Conservation (phyloP, 2,329 filamentous ascomycete species). For the Ascosphaera pollenicola region DNA sequence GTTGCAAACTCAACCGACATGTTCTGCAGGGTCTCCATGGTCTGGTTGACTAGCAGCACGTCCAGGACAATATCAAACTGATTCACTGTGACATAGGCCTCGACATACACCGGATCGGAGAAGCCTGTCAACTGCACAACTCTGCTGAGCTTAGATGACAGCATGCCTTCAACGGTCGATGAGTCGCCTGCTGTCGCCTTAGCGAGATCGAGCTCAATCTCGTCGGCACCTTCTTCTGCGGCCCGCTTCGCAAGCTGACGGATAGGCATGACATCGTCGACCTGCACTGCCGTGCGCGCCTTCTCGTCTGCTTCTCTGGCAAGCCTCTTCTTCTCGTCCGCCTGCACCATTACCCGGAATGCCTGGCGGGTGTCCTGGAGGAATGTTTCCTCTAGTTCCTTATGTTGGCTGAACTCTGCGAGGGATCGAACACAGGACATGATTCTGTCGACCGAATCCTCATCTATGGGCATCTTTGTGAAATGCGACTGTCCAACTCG, state of each 20-base stretch:
- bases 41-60: conserved; percentile 92
- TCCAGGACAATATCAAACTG: conserved; percentile 98
- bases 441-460: conserved; percentile 94
- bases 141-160: conserved; percentile 81
- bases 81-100: conserved; percentile 96
- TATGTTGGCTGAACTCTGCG: conserved; percentile 71
- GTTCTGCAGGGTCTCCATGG: conserved; percentile 87
- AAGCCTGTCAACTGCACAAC: conserved; percentile 96
- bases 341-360: conserved; percentile 91
- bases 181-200: conserved; percentile 86
- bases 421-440: conserved; percentile 93
- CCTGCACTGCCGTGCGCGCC: conserved; percentile 81
- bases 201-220: conserved; percentile 75
- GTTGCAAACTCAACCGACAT: conserved; percentile 98
- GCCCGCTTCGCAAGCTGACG: conserved; percentile 89
- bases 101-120: conserved; percentile 95
- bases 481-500: conserved; percentile 98
- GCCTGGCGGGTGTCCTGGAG: conserved; percentile 86
- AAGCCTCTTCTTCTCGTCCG: conserved; percentile 94
- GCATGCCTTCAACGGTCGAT: conserved; percentile 58
- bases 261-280: conserved; percentile 86
- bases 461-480: conserved; percentile 89
- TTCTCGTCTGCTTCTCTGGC: conserved; percentile 83
- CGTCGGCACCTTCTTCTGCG: conserved; percentile 55
- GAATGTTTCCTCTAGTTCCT: conserved; percentile 81